Conservation (phyloP, 1,139 yeast species). For the Kazachstania sp. region DNA sequence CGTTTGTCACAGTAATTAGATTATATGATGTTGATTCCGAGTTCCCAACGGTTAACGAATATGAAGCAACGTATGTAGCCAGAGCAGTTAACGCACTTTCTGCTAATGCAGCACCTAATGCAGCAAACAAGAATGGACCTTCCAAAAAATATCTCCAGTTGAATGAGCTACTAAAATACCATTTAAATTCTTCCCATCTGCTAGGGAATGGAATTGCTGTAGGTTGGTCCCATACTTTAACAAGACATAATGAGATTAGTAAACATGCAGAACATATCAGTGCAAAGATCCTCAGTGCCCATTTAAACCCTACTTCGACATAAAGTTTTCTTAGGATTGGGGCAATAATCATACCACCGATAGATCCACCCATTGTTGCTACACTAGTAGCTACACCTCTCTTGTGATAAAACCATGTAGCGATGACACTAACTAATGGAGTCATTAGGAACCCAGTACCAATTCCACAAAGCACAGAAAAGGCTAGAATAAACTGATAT, state of each 20-base stretch:
- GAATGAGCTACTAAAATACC: constrained; percentile 26
- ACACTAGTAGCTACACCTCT: constrained; percentile 50
- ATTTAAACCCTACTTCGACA: constrained; percentile 44
- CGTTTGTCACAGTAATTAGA: constrained; percentile 49
- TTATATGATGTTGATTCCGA: constrained; percentile 43
- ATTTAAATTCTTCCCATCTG: constrained; percentile 18
- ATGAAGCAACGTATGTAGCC: constrained; percentile 25
- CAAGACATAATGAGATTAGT: constrained; percentile 35
- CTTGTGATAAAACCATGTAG: constrained; percentile 48
- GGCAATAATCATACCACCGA: constrained; percentile 60
- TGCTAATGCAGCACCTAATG: constrained; percentile 39
- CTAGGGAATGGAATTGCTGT: constrained; percentile 19
- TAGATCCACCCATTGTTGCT: constrained; percentile 55
- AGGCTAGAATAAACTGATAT: constrained; percentile 48
- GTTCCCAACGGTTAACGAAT: constrained; percentile 35
- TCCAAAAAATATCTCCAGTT: constrained; percentile 35
- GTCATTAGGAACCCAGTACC: constrained; percentile 52
- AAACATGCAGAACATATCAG: constrained; percentile 41
- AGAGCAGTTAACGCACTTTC: constrained; percentile 50
- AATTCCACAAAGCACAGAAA: constrained; percentile 44
- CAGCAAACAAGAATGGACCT: constrained; percentile 34
- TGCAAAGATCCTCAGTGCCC: constrained; percentile 55
- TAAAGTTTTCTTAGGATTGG: constrained; percentile 48
- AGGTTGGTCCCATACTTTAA: constrained; percentile 39
- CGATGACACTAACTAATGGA: constrained; percentile 49